Evolutionary conservation across 371 early-diverging fungal genomes (phyloP).

Genomic region (Mortierella sp.): DNA sequence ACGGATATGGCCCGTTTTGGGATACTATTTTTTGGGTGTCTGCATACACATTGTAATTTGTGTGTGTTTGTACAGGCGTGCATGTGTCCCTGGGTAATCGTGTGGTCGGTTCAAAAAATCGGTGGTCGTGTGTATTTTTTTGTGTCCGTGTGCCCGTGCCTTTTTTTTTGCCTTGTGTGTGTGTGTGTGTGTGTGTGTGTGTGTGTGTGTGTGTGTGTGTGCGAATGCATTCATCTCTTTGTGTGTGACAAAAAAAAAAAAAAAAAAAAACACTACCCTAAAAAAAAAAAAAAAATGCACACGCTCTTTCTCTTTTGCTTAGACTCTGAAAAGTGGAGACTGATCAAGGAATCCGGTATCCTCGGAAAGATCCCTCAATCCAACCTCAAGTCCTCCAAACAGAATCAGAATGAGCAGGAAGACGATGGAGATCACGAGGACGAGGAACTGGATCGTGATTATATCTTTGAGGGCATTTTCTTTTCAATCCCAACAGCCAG

Average conservation of each 20-base stretch:
- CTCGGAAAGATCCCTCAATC: constrained; percentile 49
- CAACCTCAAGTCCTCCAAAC: constrained; percentile 18
- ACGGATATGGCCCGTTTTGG: too few species aligned
- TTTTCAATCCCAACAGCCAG: constrained; percentile 59
- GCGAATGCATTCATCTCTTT: too few species aligned
- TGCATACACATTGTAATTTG: too few species aligned
- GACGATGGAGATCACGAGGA: background rate
- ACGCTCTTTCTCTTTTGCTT: background rate
- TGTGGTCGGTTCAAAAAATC: too few species aligned
- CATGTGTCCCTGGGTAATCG: too few species aligned
- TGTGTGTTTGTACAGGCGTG: too few species aligned
- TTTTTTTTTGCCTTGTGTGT: too few species aligned
- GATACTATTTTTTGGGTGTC: too few species aligned
- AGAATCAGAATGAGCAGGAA: background rate
- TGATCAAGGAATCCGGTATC: constrained; percentile 57
- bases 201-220: too few species aligned
- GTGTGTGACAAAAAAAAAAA: background rate
- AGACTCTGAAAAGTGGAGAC: constrained; percentile 49
- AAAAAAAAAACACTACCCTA: background rate
- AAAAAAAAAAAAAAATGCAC: background rate
- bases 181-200: too few species aligned
- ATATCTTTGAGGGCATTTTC: constrained; percentile 60
- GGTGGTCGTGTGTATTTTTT: too few species aligned
- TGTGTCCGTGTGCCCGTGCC: too few species aligned
- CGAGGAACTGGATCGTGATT: constrained; percentile 30